Conservation (phyloP, 2,329 filamentous ascomycete genomes). For the Fusarium haematococcum region DNA sequence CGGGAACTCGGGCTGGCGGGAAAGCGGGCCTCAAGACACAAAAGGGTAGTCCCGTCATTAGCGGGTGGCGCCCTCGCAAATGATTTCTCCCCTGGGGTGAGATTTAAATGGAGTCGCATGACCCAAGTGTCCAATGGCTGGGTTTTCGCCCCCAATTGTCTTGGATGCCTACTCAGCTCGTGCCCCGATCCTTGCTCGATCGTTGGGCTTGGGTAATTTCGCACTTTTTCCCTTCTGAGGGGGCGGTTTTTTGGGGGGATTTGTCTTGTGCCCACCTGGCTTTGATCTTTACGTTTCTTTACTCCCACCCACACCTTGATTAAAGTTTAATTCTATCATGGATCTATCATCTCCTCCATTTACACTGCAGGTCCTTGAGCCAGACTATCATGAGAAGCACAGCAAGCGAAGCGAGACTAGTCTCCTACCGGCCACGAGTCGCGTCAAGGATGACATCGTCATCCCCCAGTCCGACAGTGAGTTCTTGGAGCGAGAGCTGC, state of each 20-base stretch:
- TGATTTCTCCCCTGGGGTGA: neutral
- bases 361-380: slow-evolving; percentile 19
- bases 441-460: slow-evolving; percentile 29
- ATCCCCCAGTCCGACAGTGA: slow-evolving; percentile 27
- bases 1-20: neutral
- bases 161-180: neutral
- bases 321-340: neutral
- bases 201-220: neutral
- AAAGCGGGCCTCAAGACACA: neutral
- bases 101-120: neutral
- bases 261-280: neutral
- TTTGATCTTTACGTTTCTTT: neutral
- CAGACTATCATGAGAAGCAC: neutral
- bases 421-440: slow-evolving; percentile 27
- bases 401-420: neutral
- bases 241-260: neutral
- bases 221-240: neutral
- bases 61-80: neutral
- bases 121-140: neutral
- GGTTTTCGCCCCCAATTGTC: neutral
- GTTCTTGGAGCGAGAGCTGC: slow-evolving; percentile 28
- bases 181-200: neutral
- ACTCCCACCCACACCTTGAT: neutral
- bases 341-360: slow-evolving; percentile 14
- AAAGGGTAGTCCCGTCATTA: neutral